A percentile compares a stretch with the other conserved stretches of the same genome.
phyloP scores from a whole-genome alignment of 192 early-diverging fungal species.

The Linnemannia elongata region DNA sequence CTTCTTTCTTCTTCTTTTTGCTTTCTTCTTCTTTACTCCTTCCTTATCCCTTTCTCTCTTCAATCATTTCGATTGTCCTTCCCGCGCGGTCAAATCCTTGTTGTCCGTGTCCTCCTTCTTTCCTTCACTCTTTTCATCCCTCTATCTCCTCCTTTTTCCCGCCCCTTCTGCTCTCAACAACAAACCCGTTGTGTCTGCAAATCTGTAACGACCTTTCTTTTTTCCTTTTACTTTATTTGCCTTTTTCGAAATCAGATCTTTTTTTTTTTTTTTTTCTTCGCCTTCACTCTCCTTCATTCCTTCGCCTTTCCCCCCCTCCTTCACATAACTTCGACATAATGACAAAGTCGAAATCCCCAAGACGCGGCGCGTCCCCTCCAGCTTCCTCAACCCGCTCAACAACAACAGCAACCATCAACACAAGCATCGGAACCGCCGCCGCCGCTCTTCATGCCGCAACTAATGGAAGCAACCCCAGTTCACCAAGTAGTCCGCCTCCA shows the following conservation, averaged over 20 bases:
- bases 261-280: neutral
- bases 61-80: neutral
- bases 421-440: conserved; percentile 1
- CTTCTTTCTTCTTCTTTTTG: neutral
- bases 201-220: neutral
- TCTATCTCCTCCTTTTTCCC: neutral
- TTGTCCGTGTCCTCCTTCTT: neutral
- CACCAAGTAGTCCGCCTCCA: conserved; percentile 5
- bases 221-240: neutral
- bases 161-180: neutral
- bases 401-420: neutral
- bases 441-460: conserved; percentile 25
- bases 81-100: neutral
- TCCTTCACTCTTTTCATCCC: neutral
- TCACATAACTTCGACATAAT: conserved; percentile 16
- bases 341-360: conserved; percentile 50
- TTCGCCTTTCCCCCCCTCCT: neutral
- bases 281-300: neutral
- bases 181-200: neutral
- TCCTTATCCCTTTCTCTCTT: neutral
- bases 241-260: too few species aligned
- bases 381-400: conserved; percentile 5
- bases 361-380: conserved; percentile 1
- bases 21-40: neutral
- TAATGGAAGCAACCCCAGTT: neutral